A percentile compares a stretch with the other conserved stretches of the same genome.
These are phyloP conservation scores for Coemansia sp. DNA, from an alignment of 192 early-diverging fungal genomes.

Conservation along the genomic window DNA sequence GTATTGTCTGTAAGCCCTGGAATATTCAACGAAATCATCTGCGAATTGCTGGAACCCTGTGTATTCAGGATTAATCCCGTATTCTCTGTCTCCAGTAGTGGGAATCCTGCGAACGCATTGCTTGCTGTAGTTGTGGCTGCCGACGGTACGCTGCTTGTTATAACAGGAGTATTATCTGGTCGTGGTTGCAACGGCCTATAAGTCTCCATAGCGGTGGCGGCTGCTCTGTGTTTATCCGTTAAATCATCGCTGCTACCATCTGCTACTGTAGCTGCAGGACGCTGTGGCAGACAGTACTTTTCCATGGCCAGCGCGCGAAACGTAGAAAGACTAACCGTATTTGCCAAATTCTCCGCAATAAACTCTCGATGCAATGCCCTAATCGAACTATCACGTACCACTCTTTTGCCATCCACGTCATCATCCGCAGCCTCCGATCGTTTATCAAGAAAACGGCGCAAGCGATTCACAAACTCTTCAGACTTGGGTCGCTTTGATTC, in stretches of 20 bases:
- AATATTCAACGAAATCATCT: conserved; percentile 8
- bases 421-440: neutral
- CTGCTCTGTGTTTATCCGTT: neutral
- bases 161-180: neutral
- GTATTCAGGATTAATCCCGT: neutral
- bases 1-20: conserved; percentile 3
- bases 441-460: conserved; percentile 11
- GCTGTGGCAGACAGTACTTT: conserved; percentile 9
- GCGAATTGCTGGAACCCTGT: neutral
- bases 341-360: conserved; percentile 2
- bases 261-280: neutral
- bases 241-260: neutral
- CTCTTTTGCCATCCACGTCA: neutral
- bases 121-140: neutral
- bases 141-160: neutral
- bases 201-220: neutral
- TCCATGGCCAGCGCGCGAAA: conserved; percentile 24
- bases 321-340: conserved; percentile 23
- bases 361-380: conserved; percentile 23
- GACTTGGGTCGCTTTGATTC: conserved; percentile 18
- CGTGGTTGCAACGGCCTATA: neutral
- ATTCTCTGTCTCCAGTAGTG: neutral
- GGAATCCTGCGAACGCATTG: neutral
- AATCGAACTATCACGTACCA: conserved; percentile 13
- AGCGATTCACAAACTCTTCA: conserved; percentile 1